These are phyloP conservation scores for Quercus rubra DNA, from an alignment of 306 rosid genomes.

Conservation along the genomic window DNA sequence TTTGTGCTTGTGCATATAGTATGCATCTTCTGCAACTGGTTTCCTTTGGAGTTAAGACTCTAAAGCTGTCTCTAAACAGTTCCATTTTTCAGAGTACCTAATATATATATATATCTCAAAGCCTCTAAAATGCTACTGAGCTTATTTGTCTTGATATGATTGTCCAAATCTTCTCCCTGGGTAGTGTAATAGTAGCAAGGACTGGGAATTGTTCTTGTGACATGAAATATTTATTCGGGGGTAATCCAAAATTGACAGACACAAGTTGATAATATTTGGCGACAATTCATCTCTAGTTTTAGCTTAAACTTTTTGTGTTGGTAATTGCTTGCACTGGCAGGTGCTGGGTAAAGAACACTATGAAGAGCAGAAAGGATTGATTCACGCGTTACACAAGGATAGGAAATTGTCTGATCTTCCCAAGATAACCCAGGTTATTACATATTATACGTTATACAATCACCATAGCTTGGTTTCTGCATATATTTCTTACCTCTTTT, in stretches of 20 bases:
- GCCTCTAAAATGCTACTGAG: too few species aligned
- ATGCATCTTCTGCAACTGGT: too few species aligned
- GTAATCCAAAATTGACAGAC: background rate
- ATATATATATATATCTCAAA: too few species aligned
- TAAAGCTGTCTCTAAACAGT: too few species aligned
- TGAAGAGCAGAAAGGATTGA: conserved; percentile 68
- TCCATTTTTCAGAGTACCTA: too few species aligned
- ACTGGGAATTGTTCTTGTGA: background rate
- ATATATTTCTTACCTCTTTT: conserved; percentile 4
- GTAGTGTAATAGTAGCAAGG: background rate
- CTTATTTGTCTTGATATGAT: too few species aligned
- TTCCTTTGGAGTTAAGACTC: too few species aligned
- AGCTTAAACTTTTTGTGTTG: conserved; percentile 5
- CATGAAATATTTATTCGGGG: background rate
- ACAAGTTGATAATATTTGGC: background rate
- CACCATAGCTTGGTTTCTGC: background rate
- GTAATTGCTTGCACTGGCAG: conserved; percentile 44
- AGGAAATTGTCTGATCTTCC: conserved; percentile 75
- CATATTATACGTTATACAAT: background rate
- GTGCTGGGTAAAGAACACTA: conserved; percentile 61
- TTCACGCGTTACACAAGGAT: conserved; percentile 54
- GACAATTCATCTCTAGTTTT: background rate
- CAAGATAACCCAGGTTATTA: conserved; percentile 65
- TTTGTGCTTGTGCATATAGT: too few species aligned
- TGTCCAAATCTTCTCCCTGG: background rate